Base-by-base conservation (phyloP, 345 rosid genomes). In the Schrenkiella parvula region DNA sequence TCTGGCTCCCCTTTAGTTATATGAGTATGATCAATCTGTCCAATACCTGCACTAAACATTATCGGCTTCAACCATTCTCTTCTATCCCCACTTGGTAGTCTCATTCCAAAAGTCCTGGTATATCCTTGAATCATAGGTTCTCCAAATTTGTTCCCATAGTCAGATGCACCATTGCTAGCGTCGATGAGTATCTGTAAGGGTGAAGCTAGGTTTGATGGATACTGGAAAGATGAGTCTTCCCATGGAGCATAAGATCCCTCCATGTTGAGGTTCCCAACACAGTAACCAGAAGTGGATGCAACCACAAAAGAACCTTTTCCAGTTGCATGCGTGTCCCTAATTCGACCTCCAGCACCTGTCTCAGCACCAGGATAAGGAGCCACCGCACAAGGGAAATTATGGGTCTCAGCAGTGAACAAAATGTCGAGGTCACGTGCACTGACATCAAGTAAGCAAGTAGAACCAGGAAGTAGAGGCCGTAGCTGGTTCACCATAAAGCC, bases 311-410 rank as follows among this genome's bases (percentile, higher is more conserved):
- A 93, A 6, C 98, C 98, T 48, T 87, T 79, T 74, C 97, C 98
- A 8, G 97, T 93, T n/a, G 98, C 98, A 81, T 91, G 98, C 3
- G 97, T 91, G 74, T 91, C 98, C 76, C 98, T 89, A 14, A 93
- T 93, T 46, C 98, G 84, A 55, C 98, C 98, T 28, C 98, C 98
- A 23, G 95, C 95, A 56, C 97, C 98, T 0, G 98, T 93, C 81
- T 93, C 97, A 47, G 98, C 96, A 15, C 97, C 98, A 60, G 98
- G 98, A 52, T 91, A 91, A 52, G 98, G 96, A 50, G 98, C 98
- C 74, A 93, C 98, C 26, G 97, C 98, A 80, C 98, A 93, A 31
- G 97, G 98, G 78, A 93, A 91, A 74, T 93, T 93, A 82, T 93
- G 98, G 1, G 96, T 93, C 80, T 93, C 97, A 2, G 97, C 98